Conservation (phyloP, 208 protist species). For the Leishmania major region DNA sequence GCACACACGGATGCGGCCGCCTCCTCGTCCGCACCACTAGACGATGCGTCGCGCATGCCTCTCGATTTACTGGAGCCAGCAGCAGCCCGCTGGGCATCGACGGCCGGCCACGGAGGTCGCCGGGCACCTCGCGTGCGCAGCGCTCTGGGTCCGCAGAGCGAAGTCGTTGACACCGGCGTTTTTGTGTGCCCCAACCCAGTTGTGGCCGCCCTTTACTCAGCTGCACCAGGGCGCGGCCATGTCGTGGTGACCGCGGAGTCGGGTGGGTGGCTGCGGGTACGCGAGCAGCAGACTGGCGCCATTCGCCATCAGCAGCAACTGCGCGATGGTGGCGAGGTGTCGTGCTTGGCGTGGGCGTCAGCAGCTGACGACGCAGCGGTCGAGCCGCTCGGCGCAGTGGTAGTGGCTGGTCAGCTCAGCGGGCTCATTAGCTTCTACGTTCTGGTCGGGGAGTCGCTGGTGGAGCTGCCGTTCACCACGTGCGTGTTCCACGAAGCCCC, state of each 20-base stretch:
- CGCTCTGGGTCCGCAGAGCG: conserved; percentile 28
- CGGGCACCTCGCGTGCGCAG: conserved; percentile 23
- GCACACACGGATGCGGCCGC: not conserved
- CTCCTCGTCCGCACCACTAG: not conserved
- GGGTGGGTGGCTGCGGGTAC: conserved; percentile 57
- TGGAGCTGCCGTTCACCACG: conserved; percentile 29
- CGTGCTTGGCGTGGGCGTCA: conserved; percentile 31
- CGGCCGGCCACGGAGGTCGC: conserved; percentile 11
- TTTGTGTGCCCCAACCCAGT: conserved; percentile 53
- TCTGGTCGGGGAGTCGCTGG: conserved; percentile 31
- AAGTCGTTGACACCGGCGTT: conserved; percentile 38
- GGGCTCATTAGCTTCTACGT: conserved; percentile 35
- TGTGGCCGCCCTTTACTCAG: conserved; percentile 34
- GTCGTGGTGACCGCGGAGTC: conserved; percentile 43
- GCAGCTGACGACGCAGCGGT: not conserved
- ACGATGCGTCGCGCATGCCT: conserved; percentile 22
- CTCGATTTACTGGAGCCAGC: conserved; percentile 27
- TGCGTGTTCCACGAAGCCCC: conserved; percentile 35
- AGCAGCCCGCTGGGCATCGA: conserved; percentile 25
- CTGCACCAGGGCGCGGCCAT: conserved; percentile 4
- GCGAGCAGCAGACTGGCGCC: conserved; percentile 38
- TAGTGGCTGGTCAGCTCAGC: conserved; percentile 36
- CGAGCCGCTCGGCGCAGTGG: not conserved
- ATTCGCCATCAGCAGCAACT: conserved; percentile 53
- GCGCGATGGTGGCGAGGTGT: conserved; percentile 32